phyloP scores from a whole-genome alignment of 495 filamentous ascomycete genomes.

The Podospora tetraspora region DNA sequence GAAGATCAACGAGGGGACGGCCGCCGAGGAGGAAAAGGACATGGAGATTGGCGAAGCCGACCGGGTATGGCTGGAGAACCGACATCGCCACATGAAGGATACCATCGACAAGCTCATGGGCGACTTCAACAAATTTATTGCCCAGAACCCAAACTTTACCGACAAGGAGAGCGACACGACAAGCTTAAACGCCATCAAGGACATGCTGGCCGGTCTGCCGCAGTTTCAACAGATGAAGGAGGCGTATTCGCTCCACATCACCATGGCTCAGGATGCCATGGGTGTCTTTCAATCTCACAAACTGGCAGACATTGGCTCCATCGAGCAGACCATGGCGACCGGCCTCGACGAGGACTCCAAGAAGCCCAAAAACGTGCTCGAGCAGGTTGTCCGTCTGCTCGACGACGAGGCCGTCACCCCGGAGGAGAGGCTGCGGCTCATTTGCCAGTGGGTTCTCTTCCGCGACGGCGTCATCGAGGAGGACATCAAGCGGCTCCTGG shows the following conservation, averaged over 20 bases:
- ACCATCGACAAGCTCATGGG: slow-evolving; percentile 87
- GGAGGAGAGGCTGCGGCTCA: slow-evolving; percentile 74
- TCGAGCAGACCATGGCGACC: slow-evolving; percentile 82
- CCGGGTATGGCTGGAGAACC: slow-evolving; percentile 85
- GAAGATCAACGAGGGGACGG: slow-evolving; percentile 61
- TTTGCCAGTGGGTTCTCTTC: slow-evolving; percentile 80
- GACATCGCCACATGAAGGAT: slow-evolving; percentile 96
- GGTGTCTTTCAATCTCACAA: slow-evolving; percentile 79
- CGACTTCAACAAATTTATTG: slow-evolving; percentile 87
- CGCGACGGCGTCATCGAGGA: slow-evolving; percentile 82
- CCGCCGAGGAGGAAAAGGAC: slow-evolving; percentile 71
- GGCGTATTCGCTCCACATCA: slow-evolving; percentile 88
- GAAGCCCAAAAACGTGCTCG: slow-evolving; percentile 81
- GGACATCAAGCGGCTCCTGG: slow-evolving; percentile 77
- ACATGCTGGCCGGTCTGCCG: slow-evolving; percentile 91
- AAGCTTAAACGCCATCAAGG: slow-evolving; percentile 86
- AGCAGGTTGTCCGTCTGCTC: slow-evolving; percentile 77
- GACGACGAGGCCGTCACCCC: slow-evolving; percentile 69
- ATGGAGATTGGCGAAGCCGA: slow-evolving; percentile 87
- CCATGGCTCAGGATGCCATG: slow-evolving; percentile 99
- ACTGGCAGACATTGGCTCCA: slow-evolving; percentile 75
- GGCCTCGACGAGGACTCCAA: slow-evolving; percentile 89
- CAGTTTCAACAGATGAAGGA: slow-evolving; percentile 94
- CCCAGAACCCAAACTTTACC: slow-evolving; percentile 90
- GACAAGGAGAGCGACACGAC: slow-evolving; percentile 60